Percentiles rank a stretch among this genome's conserved stretches.
These are phyloP conservation scores for Yarrowia sp. DNA, from an alignment of 805 yeast genomes.

Conservation along the genomic window DNA sequence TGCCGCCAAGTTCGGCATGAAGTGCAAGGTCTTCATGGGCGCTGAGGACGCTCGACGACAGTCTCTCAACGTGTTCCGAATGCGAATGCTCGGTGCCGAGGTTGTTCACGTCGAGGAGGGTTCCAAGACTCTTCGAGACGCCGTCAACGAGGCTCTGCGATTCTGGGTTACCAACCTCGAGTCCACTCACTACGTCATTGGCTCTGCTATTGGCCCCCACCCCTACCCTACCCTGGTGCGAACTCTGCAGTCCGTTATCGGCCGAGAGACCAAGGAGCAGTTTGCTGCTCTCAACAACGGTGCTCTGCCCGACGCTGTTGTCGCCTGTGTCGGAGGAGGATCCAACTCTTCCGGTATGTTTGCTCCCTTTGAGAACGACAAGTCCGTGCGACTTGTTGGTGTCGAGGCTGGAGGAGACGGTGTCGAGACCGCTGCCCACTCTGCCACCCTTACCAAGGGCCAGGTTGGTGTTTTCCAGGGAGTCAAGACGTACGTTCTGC, in stretches of 20 bases:
- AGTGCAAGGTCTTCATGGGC: conserved; percentile 96
- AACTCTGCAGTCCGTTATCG: conserved; percentile 97
- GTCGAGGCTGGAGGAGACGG: conserved; percentile 99
- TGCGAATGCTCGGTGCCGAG: conserved; percentile 93
- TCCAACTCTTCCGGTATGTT: conserved; percentile 96
- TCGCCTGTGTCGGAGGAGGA: conserved; percentile 99
- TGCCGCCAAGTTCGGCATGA: conserved; percentile 67
- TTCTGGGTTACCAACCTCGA: conserved; percentile 87
- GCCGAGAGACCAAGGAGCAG: conserved; percentile 90
- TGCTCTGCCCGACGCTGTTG: conserved; percentile 85
- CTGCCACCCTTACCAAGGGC: conserved; percentile 95
- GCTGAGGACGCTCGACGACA: conserved; percentile 99
- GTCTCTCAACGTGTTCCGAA: conserved; percentile 95
- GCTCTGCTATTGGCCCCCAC: conserved; percentile 98
- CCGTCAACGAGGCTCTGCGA: conserved; percentile 95
- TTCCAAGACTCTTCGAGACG: conserved; percentile 94
- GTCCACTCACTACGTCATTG: conserved; percentile 91
- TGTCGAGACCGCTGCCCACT: conserved; percentile 78
- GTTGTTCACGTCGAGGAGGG: conserved; percentile 94
- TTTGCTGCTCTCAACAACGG: conserved; percentile 76
- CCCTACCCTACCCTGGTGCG: conserved; percentile 98
- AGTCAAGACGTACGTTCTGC: conserved; percentile 89
- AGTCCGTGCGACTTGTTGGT: conserved; percentile 76
- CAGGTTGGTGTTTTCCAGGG: conserved; percentile 98
- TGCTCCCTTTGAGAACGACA: conserved; percentile 85